phyloP scores from a whole-genome alignment of 208 protist species.

The Leishmania guyanensis region DNA sequence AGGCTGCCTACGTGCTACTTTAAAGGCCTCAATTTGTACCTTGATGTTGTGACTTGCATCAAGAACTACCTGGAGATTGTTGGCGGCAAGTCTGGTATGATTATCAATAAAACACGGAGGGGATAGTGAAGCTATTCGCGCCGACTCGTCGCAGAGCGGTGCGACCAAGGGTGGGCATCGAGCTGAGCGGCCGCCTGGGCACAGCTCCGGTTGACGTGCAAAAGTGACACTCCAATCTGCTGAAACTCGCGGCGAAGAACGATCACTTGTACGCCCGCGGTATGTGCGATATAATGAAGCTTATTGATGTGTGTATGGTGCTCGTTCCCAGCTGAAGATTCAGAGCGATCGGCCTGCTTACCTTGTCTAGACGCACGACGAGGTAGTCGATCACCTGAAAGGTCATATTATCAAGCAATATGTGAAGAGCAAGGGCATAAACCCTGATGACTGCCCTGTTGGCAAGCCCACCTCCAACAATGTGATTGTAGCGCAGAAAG shows the following conservation, averaged over 20 bases:
- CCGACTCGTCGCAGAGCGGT: conserved; percentile 37
- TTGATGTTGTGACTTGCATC: conserved; percentile 47
- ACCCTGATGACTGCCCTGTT: conserved; percentile 55
- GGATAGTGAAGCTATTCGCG: conserved; percentile 57
- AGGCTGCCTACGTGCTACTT: conserved; percentile 53
- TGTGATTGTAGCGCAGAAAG: conserved; percentile 62
- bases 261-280: conserved; percentile 46
- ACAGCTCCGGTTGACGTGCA: conserved; percentile 60
- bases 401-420: conserved; percentile 40
- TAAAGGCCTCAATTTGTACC: conserved; percentile 52
- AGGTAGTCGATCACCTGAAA: conserved; percentile 53
- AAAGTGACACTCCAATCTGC: conserved; percentile 53
- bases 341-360: conserved; percentile 43
- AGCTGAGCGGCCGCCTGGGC: conserved; percentile 57
- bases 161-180: conserved; percentile 46
- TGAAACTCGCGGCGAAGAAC: conserved; percentile 36
- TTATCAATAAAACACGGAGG: conserved; percentile 35
- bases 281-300: conserved; percentile 67
- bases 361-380: conserved; percentile 56
- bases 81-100: conserved; percentile 29
- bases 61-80: conserved; percentile 31
- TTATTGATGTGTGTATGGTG: conserved; percentile 58
- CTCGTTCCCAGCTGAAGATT: conserved; percentile 51
- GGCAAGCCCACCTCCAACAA: conserved; percentile 65
- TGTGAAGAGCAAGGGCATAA: conserved; percentile 37